phyloP scores from a whole-genome alignment of 108 stramenopile species.

The Epithemia pelagica region DNA sequence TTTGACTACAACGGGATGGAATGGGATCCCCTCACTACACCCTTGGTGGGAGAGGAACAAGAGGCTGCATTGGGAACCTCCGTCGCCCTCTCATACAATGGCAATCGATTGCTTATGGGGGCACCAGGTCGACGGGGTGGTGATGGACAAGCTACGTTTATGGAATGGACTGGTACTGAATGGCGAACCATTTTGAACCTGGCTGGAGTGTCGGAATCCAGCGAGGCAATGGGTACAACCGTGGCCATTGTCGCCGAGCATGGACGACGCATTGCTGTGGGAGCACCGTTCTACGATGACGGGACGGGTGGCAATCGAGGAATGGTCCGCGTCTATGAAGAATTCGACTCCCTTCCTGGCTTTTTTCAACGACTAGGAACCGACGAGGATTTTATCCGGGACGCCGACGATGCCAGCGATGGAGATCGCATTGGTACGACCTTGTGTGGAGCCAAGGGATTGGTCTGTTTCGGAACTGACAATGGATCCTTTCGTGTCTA shows the following conservation, averaged over 20 bases:
- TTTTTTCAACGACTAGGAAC: background rate
- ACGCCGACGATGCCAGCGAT: background rate
- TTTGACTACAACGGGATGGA: conserved; percentile 2
- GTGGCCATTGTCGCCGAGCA: background rate
- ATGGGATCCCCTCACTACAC: background rate
- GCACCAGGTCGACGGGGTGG: conserved; percentile 2
- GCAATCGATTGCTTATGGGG: conserved; percentile 26
- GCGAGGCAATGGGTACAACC: background rate
- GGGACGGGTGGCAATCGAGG: background rate
- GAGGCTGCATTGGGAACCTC: conserved; percentile 26
- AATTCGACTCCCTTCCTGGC: background rate
- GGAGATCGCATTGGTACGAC: background rate
- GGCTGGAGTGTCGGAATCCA: background rate
- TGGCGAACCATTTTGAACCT: background rate
- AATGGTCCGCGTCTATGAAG: background rate
- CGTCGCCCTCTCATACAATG: conserved; percentile 31
- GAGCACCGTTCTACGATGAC: background rate
- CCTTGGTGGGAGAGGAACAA: background rate
- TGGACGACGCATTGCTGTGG: background rate
- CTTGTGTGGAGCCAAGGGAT: background rate
- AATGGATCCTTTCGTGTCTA: background rate
- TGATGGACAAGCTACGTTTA: background rate
- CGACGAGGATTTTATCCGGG: background rate
- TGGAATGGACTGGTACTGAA: background rate
- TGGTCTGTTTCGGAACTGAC: background rate